Conservation (phyloP, 257 asterid genomes). For the Nicotiana sylvestris region DNA sequence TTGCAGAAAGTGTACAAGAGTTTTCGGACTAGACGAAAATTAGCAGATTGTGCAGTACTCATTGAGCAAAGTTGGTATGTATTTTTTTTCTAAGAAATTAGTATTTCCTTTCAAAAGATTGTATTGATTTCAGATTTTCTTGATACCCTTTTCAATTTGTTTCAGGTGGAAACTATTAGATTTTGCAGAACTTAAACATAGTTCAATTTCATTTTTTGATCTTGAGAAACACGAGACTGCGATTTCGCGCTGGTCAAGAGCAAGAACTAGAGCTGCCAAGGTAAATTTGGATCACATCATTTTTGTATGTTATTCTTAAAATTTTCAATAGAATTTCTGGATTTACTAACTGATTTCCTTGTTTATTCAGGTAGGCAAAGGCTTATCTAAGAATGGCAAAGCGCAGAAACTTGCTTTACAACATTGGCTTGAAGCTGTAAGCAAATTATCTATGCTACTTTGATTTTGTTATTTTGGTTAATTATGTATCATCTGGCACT, state of each 20-base stretch:
- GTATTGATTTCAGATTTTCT: neutral
- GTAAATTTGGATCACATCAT: conserved; percentile 12
- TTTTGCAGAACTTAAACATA: conserved; percentile 49
- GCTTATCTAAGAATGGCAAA: conserved; percentile 47
- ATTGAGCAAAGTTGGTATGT: conserved; percentile 53
- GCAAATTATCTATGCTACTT: conserved; percentile 5
- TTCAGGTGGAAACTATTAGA: conserved; percentile 47
- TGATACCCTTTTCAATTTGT: neutral
- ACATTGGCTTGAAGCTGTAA: conserved; percentile 70
- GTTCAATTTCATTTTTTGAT: conserved; percentile 50
- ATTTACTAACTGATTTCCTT: neutral
- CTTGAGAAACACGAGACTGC: conserved; percentile 47
- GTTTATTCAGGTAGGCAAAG: conserved; percentile 49
- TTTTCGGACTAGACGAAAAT: conserved; percentile 47
- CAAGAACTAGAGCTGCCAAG: conserved; percentile 61
- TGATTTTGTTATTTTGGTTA: neutral
- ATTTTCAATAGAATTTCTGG: neutral
- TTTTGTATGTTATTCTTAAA: neutral
- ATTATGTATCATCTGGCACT: neutral
- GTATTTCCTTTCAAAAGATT: neutral
- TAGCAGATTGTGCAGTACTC: conserved; percentile 70
- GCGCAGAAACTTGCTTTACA: conserved; percentile 60
- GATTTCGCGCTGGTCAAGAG: conserved; percentile 61
- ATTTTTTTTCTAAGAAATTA: neutral
- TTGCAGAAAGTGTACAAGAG: conserved; percentile 60